Evolutionary conservation across 192 early-diverging fungal species (phyloP), one percentile per base, ranked within the genome.

Genomic region (Umbelopsis sp.): DNA sequence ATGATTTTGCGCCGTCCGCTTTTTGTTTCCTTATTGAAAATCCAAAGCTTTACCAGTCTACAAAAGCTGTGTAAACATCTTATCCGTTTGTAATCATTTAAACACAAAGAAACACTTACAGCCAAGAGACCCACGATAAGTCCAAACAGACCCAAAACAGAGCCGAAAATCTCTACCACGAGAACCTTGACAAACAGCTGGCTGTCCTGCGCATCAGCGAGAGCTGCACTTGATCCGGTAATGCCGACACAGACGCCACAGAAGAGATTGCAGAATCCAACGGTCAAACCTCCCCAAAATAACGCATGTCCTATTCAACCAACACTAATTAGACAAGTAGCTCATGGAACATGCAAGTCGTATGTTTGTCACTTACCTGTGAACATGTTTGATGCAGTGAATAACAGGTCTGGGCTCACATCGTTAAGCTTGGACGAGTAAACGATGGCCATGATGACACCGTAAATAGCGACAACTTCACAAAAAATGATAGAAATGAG

Each of bases 391-490:
- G 82, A 82, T 41, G 73, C 20, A 44, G 83, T 81, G 67, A 85
- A 89, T 16, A 90, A 81, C 1, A 68, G 33, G 15, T 69, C 66
- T 21, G 75, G 67, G 15, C 71, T 52, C 23, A 91, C 85, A 4
- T 87, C 85, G 30, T 84, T 85, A 11, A 97, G 73, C 76, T 96
- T 97, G 12, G 93, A 84, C 9, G 93, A 93, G 77, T 96, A 97
- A 41, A 99, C 94, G 72, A 99, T 99, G 22, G 95, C 94, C 88
- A 99, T 97, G 74, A 99, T 98, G 25, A 99, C 87, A 67, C 97
- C 97, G 83, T 99, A 99, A 71, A 99, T 99, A 70, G 96, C 97
- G 12, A 99, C 97, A 55, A 98, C 97, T 84, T 99, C 97, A 82
- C 96, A 99, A 76, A 99, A 99, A 78, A 98, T 99, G 71, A 99